These are phyloP conservation scores for Fusarium albidum DNA, from an alignment of 2,329 filamentous ascomycete genomes.

Conservation along the genomic window DNA sequence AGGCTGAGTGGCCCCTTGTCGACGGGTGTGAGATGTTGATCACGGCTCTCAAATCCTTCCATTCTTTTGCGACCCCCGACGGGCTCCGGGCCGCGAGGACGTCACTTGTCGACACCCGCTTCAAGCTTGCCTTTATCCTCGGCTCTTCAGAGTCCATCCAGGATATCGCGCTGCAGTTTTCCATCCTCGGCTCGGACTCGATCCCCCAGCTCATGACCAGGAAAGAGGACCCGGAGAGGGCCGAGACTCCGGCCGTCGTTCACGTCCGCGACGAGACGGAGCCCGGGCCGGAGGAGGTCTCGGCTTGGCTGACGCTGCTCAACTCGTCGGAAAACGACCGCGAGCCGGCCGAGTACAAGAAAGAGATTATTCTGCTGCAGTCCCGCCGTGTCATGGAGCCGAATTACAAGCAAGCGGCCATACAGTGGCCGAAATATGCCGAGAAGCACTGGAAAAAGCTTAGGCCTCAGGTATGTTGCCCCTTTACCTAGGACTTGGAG, in stretches of 20 bases:
- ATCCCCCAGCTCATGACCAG: slow-evolving; percentile 24
- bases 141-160: slow-evolving; percentile 37
- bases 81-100: slow-evolving; percentile 33
- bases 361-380: slow-evolving; percentile 35
- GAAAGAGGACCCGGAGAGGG: slow-evolving; percentile 1
- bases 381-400: slow-evolving; percentile 35
- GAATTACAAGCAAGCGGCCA: slow-evolving; percentile 40
- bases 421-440: slow-evolving; percentile 39
- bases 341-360: slow-evolving; percentile 41
- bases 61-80: slow-evolving; percentile 25
- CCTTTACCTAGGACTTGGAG: slow-evolving; percentile 38
- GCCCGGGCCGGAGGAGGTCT: slow-evolving; percentile 27
- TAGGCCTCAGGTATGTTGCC: slow-evolving; percentile 33
- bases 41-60: slow-evolving; percentile 19
- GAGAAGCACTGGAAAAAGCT: slow-evolving; percentile 42
- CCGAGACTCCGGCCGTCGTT: slow-evolving; percentile 1
- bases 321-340: slow-evolving; percentile 33
- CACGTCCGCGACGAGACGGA: slow-evolving; percentile 13
- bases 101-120: slow-evolving; percentile 29
- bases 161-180: slow-evolving; percentile 34
- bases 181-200: slow-evolving; percentile 28
- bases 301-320: slow-evolving; percentile 32
- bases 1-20: slow-evolving; percentile 30
- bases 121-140: slow-evolving; percentile 36
- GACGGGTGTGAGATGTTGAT: slow-evolving; percentile 34